phyloP scores from a whole-genome alignment of 495 filamentous ascomycete genomes.

The Rusavskia elegans region DNA sequence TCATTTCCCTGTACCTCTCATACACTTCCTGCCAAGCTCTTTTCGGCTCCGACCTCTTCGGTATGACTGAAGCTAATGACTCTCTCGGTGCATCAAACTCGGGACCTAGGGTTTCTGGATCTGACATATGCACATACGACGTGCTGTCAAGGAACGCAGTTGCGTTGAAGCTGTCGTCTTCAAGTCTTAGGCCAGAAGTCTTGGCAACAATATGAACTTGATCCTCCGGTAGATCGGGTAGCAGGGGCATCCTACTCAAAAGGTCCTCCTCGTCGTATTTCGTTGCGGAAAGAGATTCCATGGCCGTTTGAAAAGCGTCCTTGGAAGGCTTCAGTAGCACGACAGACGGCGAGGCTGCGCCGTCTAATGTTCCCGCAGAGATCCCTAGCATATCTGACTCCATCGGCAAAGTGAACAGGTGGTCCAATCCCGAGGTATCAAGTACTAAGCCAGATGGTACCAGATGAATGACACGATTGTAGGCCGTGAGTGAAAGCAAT shows the following conservation, averaged over 20 bases:
- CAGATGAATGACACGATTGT: slow-evolving; percentile 25
- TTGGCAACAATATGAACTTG: slow-evolving; percentile 11
- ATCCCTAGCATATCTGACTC: slow-evolving; percentile 13
- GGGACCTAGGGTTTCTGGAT: slow-evolving; percentile 27
- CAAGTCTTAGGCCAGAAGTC: slow-evolving; percentile 8
- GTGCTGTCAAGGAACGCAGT: slow-evolving; percentile 21
- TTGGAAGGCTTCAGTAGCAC: slow-evolving; percentile 13
- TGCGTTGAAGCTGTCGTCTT: slow-evolving; percentile 20
- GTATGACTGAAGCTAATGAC: slow-evolving; percentile 18
- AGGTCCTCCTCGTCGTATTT: slow-evolving; percentile 9
- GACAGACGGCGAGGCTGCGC: slow-evolving; percentile 2
- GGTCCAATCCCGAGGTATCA: slow-evolving; percentile 24
- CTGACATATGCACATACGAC: slow-evolving; percentile 25
- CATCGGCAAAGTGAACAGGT: slow-evolving; percentile 24
- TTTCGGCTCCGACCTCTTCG: slow-evolving; percentile 22
- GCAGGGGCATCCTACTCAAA: slow-evolving; percentile 1
- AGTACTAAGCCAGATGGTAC: slow-evolving; percentile 24
- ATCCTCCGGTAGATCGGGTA: slow-evolving; percentile 12
- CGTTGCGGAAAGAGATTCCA: slow-evolving; percentile 4
- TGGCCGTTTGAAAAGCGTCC: slow-evolving; percentile 1
- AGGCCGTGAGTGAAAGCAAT: slow-evolving; percentile 23
- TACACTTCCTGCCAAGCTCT: slow-evolving; percentile 27
- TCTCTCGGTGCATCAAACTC: slow-evolving; percentile 25
- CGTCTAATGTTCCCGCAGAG: background rate
- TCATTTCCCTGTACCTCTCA: slow-evolving; percentile 15